Conservation (phyloP, 345 rosid species). For the Aquilaria yunnanensis region DNA sequence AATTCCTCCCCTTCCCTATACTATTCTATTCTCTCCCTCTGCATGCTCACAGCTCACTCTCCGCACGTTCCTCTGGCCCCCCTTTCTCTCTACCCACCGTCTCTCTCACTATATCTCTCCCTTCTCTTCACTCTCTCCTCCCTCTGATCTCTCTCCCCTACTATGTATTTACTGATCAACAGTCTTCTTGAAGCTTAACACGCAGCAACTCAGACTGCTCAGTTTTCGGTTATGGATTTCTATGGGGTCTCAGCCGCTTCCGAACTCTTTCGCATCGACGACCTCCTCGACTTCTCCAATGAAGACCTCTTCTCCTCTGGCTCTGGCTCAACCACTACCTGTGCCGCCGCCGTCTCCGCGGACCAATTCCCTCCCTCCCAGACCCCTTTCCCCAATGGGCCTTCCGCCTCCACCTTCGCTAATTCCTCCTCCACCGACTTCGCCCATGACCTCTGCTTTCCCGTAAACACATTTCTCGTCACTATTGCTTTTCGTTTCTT, state of each 20-base stretch:
- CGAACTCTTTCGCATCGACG: slow-evolving; percentile 61
- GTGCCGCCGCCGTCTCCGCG: slow-evolving; percentile 18
- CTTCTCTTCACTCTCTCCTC: neutral
- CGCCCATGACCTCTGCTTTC: slow-evolving; percentile 60
- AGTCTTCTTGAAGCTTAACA: too few relatives aligned
- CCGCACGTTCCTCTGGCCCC: slow-evolving; percentile 32
- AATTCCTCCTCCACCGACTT: slow-evolving; percentile 35
- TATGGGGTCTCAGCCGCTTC: slow-evolving; percentile 36
- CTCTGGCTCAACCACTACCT: slow-evolving; percentile 18
- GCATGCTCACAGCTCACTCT: slow-evolving; percentile 18
- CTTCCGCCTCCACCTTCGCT: slow-evolving; percentile 31
- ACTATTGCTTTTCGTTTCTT: neutral
- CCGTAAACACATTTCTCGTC: slow-evolving; percentile 23
- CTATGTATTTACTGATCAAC: too few relatives aligned
- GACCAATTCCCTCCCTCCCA: slow-evolving; percentile 20
- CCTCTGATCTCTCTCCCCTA: too few relatives aligned
- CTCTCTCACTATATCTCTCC: slow-evolving; percentile 2
- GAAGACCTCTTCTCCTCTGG: slow-evolving; percentile 37
- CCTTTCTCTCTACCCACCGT: slow-evolving; percentile 3
- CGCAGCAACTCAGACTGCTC: neutral
- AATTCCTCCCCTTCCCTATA: neutral
- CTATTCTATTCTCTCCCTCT: slow-evolving; percentile 9
- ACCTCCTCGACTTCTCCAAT: slow-evolving; percentile 68
- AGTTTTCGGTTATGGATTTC: slow-evolving; percentile 37
- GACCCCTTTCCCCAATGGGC: slow-evolving; percentile 11